Base-by-base conservation (phyloP, 2,329 filamentous ascomycete species). In the Xylariaceae sp. region DNA sequence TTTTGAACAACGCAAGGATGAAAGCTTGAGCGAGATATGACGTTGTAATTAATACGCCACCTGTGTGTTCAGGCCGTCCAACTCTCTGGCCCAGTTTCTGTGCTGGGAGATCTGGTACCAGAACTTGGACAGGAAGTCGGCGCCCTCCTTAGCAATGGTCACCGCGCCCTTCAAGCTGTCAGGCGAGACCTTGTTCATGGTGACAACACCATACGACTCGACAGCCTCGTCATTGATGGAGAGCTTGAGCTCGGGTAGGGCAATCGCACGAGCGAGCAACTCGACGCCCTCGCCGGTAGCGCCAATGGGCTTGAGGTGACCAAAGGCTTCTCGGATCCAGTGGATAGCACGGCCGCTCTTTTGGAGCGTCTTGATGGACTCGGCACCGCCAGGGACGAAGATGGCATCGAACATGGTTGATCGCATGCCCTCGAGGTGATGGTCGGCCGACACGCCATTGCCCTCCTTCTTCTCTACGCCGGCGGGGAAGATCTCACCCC, bases 341-440 rank as follows among this genome's bases (percentile, higher is more conserved):
- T 90, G 82, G 2, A 84, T 56, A 0, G 83, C 83, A 13, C 85
- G 80, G 0, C 86, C 85, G 44, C 74, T 86, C 66, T 80, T 77
- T 40, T 71, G 64, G 0, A 92, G 72, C 0, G 76, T 78, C 36
- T 73, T 65, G 31, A 85, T 64, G 1, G 78, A 76, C 41, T 80
- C 69, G 0, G 71, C 67, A 1, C 87, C 86, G 1, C 85, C 85
- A 1, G 85, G 85, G 3, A 94, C 66, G 54, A 88, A 88, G 18
- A 89, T 56, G 1, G 84, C 81, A 56, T 92, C 87, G 47, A 90
- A 90, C 71, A 92, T 78, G 24, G 83, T 87, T 18, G 81, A 86
- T 12, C 86, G 76, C 73, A 84, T 80, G 1, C 84, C 86, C 50
- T 89, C 83, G 34, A 90, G 76, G 56, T 89, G 83, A 56, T 92